Conservation (phyloP, 768 basidiomycete genomes). For the Ramaria sp. region DNA sequence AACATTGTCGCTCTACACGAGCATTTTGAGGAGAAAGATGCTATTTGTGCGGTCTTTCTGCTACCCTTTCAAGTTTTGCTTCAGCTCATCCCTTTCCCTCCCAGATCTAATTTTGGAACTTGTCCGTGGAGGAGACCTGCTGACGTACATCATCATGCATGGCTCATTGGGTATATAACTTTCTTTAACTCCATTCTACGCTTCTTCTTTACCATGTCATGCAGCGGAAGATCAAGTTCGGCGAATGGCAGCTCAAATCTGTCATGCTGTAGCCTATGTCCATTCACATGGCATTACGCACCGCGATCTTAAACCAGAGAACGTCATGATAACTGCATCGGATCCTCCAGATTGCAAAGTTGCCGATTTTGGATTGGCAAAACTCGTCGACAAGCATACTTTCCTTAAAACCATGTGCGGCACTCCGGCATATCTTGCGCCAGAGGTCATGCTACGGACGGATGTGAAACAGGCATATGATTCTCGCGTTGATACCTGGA, state of each 20-base stretch:
- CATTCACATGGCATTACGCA: slow-evolving; percentile 74
- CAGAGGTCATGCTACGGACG: slow-evolving; percentile 70
- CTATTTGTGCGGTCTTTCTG: slow-evolving; percentile 4
- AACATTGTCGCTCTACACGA: slow-evolving; percentile 17
- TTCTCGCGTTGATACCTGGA: slow-evolving; percentile 91
- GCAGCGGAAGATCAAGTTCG: slow-evolving; percentile 66
- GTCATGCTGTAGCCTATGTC: slow-evolving; percentile 36
- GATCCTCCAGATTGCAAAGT: slow-evolving; percentile 71
- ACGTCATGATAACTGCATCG: slow-evolving; percentile 70
- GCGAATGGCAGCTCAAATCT: slow-evolving; percentile 51
- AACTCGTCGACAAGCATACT: slow-evolving; percentile 71
- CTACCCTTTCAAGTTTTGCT: background rate
- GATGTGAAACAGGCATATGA: slow-evolving; percentile 64
- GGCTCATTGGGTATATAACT: background rate
- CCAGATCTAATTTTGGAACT: slow-evolving; percentile 6
- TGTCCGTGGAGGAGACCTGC: slow-evolving; percentile 5
- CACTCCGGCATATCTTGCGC: slow-evolving; percentile 88
- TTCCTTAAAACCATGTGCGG: slow-evolving; percentile 92
- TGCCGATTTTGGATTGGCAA: slow-evolving; percentile 94
- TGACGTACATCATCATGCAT: background rate
- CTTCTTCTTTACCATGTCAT: background rate
- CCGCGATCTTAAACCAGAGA: slow-evolving; percentile 90
- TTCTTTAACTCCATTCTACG: background rate
- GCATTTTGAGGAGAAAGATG: slow-evolving; percentile 13
- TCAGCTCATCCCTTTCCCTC: background rate